Conservation (phyloP, 768 basidiomycete genomes). For the Tylopilus balloui region DNA sequence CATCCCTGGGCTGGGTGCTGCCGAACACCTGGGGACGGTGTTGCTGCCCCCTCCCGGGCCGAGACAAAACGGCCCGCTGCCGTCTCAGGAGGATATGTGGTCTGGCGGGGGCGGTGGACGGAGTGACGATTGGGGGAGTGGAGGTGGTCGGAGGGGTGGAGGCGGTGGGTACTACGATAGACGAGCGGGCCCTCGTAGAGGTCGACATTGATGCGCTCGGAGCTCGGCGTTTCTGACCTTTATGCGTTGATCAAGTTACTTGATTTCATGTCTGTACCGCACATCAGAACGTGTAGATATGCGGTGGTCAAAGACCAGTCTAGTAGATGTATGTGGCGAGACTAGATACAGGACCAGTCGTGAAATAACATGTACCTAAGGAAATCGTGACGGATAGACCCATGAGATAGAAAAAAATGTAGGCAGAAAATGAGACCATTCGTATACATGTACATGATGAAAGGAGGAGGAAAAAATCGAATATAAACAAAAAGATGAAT, state of each 20-base stretch:
- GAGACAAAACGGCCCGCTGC: constrained; percentile 36
- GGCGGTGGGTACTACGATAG: constrained; percentile 33
- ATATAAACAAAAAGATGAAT: neutral
- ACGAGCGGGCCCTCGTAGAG: constrained; percentile 24
- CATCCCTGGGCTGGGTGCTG: constrained; percentile 60
- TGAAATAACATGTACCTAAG: constrained; percentile 2
- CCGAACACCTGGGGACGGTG: constrained; percentile 24
- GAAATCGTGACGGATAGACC: neutral
- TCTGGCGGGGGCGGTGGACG: constrained; percentile 32
- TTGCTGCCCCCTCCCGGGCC: constrained; percentile 27
- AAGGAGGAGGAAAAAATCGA: neutral
- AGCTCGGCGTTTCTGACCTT: neutral
- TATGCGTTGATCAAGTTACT: no score
- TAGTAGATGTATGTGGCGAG: constrained; percentile 6
- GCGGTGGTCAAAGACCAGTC: constrained; percentile 5
- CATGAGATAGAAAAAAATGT: neutral
- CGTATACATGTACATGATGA: constrained; percentile 13
- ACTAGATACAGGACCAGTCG: constrained; percentile 8
- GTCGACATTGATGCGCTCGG: constrained; percentile 21
- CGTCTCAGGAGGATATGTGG: constrained; percentile 52
- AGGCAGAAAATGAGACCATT: neutral
- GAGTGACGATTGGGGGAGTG: constrained; percentile 37
- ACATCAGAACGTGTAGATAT: neutral
- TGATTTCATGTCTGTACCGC: no score
- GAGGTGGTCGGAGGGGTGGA: constrained; percentile 29